Conservation (phyloP, 176 grass and related monocot species). For the Poa pratensis region DNA sequence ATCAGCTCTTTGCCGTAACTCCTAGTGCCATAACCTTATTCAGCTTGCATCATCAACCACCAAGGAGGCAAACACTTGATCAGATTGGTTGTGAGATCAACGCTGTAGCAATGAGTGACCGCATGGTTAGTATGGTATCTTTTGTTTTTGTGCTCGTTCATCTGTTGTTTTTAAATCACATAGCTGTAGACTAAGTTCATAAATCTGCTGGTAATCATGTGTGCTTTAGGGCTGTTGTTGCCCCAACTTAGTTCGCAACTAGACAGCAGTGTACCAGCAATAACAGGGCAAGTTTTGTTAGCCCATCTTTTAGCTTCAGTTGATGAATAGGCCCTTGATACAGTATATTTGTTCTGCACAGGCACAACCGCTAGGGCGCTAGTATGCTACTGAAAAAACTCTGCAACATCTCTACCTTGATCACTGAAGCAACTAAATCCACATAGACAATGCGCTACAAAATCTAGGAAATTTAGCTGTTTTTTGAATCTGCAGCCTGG, state of each 20-base stretch:
- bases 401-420: slow-evolving; percentile 5
- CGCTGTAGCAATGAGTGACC: slow-evolving; percentile 87
- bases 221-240: slow-evolving; percentile 24
- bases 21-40: slow-evolving; percentile 77
- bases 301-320: neutral
- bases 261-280: neutral
- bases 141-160: slow-evolving; percentile 17
- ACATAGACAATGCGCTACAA: neutral
- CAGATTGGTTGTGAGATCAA: slow-evolving; percentile 80
- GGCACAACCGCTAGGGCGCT: neutral
- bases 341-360: neutral
- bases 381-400: neutral
- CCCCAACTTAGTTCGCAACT: neutral
- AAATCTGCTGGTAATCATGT: slow-evolving; percentile 20
- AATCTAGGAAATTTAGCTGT: slow-evolving; percentile 10
- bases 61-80: slow-evolving; percentile 83
- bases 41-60: slow-evolving; percentile 82
- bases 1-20: slow-evolving; percentile 87
- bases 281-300: neutral
- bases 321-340: neutral
- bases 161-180: slow-evolving; percentile 20
- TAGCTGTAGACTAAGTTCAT: slow-evolving; percentile 21
- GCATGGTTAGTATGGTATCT: slow-evolving; percentile 66
- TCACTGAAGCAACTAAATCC: slow-evolving; percentile 16
- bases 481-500: neutral